Evolutionary conservation across 2,329 filamentous ascomycete species (phyloP).

Genomic region (Colletotrichum caudatum): DNA sequence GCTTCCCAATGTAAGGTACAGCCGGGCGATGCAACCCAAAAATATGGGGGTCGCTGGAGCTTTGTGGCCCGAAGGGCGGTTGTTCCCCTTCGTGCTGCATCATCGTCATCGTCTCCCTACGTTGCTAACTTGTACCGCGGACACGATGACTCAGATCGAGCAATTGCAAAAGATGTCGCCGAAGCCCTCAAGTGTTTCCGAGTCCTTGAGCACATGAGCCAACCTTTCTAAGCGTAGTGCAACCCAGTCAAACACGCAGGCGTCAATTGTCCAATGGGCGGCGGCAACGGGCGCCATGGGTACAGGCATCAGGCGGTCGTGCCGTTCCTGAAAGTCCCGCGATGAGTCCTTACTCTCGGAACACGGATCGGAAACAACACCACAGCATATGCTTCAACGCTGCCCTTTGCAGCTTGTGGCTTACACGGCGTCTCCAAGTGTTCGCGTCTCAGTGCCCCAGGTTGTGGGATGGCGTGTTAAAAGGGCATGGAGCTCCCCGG

Average conservation of each 20-base stretch:
- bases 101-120: not conserved
- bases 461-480: not conserved
- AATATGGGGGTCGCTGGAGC: slow-evolving; percentile 10
- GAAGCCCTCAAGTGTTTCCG: not conserved
- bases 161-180: not conserved
- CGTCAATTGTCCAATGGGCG: slow-evolving; percentile 27
- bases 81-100: not conserved
- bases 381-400: not conserved
- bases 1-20: slow-evolving; percentile 30
- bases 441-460: slow-evolving; percentile 1
- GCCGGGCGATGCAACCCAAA: slow-evolving; percentile 25
- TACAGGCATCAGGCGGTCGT: not conserved
- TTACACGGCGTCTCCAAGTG: not conserved
- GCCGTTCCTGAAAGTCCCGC: slow-evolving; percentile 32
- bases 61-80: not conserved
- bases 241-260: slow-evolving; percentile 3
- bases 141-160: not conserved
- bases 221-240: not conserved
- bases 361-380: slow-evolving; percentile 28
- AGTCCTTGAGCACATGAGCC: not conserved
- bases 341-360: slow-evolving; percentile 26
- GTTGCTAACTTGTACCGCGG: not conserved
- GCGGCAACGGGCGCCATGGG: slow-evolving; percentile 17
- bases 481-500: slow-evolving; percentile 6
- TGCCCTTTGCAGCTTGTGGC: slow-evolving; percentile 26